Evolutionary conservation across 2,329 filamentous ascomycete genomes (phyloP).

Genomic region (Fusarium paranaense): DNA sequence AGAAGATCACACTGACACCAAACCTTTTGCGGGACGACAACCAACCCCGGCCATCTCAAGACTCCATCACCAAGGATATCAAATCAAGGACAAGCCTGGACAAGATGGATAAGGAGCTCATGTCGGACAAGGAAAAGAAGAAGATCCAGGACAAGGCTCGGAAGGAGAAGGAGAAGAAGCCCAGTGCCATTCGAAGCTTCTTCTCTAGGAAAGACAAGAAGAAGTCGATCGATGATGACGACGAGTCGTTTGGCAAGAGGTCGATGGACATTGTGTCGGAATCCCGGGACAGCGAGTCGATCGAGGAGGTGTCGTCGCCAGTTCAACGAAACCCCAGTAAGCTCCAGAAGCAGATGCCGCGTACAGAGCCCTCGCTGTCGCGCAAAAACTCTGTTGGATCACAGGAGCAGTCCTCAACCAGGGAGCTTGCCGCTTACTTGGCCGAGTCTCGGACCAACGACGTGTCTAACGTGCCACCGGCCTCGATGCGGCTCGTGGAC

Average conservation of each 20-base stretch:
- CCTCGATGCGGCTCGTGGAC: constrained; percentile 70
- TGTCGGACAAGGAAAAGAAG: constrained; percentile 79
- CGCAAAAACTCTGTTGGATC: constrained; percentile 51
- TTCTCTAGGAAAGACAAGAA: constrained; percentile 74
- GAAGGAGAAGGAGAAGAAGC: constrained; percentile 76
- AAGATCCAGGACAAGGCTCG: constrained; percentile 79
- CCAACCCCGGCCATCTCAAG: constrained; percentile 64
- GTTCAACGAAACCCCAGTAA: constrained; percentile 73
- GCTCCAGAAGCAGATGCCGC: constrained; percentile 74
- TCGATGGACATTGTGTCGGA: constrained; percentile 67
- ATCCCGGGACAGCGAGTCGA: constrained; percentile 56
- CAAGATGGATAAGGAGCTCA: constrained; percentile 66
- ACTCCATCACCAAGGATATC: constrained; percentile 58
- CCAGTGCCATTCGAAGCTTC: constrained; percentile 68
- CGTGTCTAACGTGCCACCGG: constrained; percentile 66
- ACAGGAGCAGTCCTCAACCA: constrained; percentile 48
- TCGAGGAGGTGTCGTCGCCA: constrained; percentile 58
- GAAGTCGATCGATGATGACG: constrained; percentile 66
- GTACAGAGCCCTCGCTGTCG: constrained; percentile 59
- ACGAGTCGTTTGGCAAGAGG: constrained; percentile 70
- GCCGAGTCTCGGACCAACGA: constrained; percentile 62
- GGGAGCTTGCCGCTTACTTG: constrained; percentile 58
- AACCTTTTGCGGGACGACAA: constrained; percentile 89
- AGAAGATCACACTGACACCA: constrained; percentile 96
- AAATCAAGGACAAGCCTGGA: constrained; percentile 78